Conservation (phyloP, 177 flowering plant genomes). For the Vitis hybrid region DNA sequence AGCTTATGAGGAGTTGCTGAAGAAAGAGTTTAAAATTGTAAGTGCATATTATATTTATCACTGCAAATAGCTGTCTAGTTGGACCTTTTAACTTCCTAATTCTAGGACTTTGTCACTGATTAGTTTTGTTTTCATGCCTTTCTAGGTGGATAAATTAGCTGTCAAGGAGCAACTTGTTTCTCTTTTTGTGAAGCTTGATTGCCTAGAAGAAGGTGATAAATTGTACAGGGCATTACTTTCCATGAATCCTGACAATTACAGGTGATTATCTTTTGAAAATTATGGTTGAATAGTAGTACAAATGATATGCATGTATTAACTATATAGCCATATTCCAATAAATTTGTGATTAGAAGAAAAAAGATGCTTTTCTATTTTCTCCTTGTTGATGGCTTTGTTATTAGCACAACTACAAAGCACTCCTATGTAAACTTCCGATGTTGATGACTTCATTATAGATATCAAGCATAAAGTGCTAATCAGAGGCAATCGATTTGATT, state of each 20-base stretch:
- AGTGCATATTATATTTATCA: slow-evolving; percentile 26
- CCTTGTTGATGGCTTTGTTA: too few species aligned
- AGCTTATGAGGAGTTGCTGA: slow-evolving; percentile 83
- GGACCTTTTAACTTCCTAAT: neutral
- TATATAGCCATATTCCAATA: neutral
- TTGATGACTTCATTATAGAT: too few species aligned
- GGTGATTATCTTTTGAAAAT: slow-evolving; percentile 35
- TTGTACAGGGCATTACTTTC: slow-evolving; percentile 69
- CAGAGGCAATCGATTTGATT: too few species aligned
- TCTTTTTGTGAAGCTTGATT: slow-evolving; percentile 78
- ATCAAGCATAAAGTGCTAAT: too few species aligned
- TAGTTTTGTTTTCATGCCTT: slow-evolving; percentile 5
- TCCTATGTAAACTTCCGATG: too few species aligned
- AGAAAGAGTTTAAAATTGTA: slow-evolving; percentile 80
- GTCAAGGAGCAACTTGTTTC: slow-evolving; percentile 86
- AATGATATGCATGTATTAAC: neutral
- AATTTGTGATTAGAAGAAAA: too few species aligned
- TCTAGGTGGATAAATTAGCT: slow-evolving; percentile 81
- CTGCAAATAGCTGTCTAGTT: neutral
- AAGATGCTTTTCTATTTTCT: too few species aligned
- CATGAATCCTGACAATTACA: slow-evolving; percentile 96
- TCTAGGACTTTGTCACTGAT: neutral
- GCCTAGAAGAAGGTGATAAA: slow-evolving; percentile 64
- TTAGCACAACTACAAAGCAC: too few species aligned
- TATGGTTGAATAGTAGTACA: neutral